Conservation (phyloP, 1,284 basidiomycete genomes). For the Lentinula novae-zelandiae region DNA sequence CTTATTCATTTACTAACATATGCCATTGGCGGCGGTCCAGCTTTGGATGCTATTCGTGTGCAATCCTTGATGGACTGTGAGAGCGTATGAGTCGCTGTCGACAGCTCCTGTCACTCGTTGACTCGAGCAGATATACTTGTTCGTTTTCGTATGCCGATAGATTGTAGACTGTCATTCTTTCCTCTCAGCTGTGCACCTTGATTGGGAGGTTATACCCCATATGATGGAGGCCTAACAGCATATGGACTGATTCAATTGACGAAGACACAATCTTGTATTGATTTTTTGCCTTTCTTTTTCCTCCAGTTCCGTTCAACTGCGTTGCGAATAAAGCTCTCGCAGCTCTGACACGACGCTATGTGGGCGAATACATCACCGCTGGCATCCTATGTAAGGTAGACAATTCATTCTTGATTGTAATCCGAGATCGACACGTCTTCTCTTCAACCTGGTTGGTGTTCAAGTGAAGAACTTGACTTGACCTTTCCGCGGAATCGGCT, state of each 20-base stretch:
- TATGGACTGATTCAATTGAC: neutral
- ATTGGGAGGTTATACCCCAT: neutral
- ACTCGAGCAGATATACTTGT: neutral
- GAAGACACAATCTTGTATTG: no score
- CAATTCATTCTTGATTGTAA: neutral
- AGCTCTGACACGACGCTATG: neutral
- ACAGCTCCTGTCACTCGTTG: slow-evolving; percentile 2
- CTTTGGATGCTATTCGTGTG: neutral
- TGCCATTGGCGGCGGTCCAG: neutral
- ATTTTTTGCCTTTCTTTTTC: neutral
- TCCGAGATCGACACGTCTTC: neutral
- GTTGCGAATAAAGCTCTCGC: neutral
- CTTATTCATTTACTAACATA: neutral
- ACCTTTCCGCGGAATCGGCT: neutral
- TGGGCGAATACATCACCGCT: neutral
- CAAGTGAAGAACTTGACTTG: neutral
- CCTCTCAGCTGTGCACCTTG: no score
- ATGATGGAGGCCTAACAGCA: neutral
- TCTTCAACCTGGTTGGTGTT: neutral
- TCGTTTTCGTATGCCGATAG: neutral
- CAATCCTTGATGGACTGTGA: neutral
- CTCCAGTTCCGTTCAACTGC: neutral
- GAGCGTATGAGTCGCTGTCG: neutral
- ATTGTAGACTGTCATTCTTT: neutral
- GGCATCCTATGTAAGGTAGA: neutral